phyloP scores from a whole-genome alignment of 805 yeast species.

The Spathaspora sp. region DNA sequence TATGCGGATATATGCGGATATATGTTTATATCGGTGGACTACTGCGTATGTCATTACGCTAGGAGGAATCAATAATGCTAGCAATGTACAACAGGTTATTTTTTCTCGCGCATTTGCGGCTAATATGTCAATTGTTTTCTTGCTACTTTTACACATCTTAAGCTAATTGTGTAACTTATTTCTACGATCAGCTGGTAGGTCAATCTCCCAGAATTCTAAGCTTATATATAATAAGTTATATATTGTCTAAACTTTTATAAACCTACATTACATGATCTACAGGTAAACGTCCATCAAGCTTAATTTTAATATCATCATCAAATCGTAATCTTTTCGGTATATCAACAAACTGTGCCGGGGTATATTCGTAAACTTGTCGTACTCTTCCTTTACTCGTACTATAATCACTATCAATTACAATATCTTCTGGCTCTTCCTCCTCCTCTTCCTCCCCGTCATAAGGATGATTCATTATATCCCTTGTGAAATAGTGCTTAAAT shows the following conservation, averaged over 20 bases:
- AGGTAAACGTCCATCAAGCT: constrained; percentile 4
- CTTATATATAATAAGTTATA: too few species aligned
- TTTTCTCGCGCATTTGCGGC: too few species aligned
- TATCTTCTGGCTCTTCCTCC: not conserved
- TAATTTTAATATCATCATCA: constrained; percentile 6
- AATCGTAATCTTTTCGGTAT: constrained; percentile 5
- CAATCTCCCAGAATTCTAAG: too few species aligned
- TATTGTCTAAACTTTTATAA: not conserved
- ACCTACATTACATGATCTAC: constrained; percentile 6
- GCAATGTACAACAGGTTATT: too few species aligned
- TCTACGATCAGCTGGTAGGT: too few species aligned
- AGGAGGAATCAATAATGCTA: too few species aligned
- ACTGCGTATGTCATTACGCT: too few species aligned
- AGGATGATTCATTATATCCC: constrained; percentile 4
- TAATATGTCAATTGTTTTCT: too few species aligned
- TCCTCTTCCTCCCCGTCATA: constrained; percentile 6
- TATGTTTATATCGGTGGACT: too few species aligned
- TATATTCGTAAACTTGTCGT: not conserved
- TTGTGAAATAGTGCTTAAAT: constrained; percentile 7
- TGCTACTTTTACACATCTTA: too few species aligned
- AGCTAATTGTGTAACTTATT: too few species aligned
- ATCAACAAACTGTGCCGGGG: not conserved
- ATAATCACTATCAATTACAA: not conserved
- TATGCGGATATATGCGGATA: too few species aligned
- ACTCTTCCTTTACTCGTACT: not conserved